Base-by-base conservation (phyloP, 1,139 yeast genomes). In the Blastobotrys capitulatus region DNA sequence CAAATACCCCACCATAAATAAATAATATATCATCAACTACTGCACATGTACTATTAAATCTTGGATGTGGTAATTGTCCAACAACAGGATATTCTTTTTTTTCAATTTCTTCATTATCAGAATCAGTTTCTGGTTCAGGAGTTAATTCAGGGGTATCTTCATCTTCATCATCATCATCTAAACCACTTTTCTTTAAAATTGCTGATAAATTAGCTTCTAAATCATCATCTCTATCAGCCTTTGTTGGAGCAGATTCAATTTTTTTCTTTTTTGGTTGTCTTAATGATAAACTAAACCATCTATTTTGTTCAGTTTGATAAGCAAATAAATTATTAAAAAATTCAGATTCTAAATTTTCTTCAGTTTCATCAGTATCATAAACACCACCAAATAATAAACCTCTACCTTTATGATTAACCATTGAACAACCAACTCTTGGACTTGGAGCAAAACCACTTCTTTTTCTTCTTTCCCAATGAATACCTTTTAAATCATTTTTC, bases 351-450 rank as follows among this genome's bases (percentile, higher is more conserved):
- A 92, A 71, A 47, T 86, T 80, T 65, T 92, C 98, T 66, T 92
- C 97, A 34, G 96, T 90, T 67, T 92, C 98, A 57, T 89, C 96
- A 54, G 78, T 86, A 68, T 92, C 98, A 62, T 79, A 90, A 13
- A 92, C 98, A 55, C 98, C 98, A 38, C 97, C 98, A 70, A 90
- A 92, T 64, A 90, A 64, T 15, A 92, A 78, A 52, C 97, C 97
- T 72, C 97, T 80, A 53, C 94, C 95, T 60, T 89, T 86, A 67
- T 92, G 97, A 61, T 77, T 77, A 2, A 82, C 90, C 80, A 92
- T 79, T 3, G 95, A 83, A 63, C 96, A 86, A 0, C 98, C 98
- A n/a, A 87, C 97, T 60, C 98, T 78, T 20, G 97, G 86, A 4
- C 89, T 78, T 3, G 96, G 96, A 49, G 82, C 88, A 62, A 83